Evolutionary conservation across 2,329 filamentous ascomycete species (phyloP).

Genomic region (Pseudogymnoascus sp.): DNA sequence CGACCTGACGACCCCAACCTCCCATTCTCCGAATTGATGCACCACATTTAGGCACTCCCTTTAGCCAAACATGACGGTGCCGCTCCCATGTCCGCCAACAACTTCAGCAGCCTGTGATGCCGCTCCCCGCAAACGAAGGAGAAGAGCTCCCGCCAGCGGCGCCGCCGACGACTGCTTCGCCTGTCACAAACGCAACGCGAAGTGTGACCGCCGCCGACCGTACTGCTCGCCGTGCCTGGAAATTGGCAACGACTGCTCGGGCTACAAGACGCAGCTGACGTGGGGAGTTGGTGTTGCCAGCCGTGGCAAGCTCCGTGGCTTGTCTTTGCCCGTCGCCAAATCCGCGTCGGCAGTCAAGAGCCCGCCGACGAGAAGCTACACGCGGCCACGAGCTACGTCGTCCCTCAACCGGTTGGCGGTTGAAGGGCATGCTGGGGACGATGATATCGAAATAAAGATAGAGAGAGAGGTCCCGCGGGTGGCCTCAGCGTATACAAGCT

Average conservation of each 20-base stretch:
- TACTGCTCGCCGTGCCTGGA: constrained; percentile 95
- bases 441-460: constrained; percentile 27
- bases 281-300: constrained; percentile 96
- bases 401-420: constrained; percentile 16
- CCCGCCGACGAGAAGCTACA: constrained; percentile 17
- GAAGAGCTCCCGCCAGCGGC: constrained; percentile 79
- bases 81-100: constrained; percentile 7
- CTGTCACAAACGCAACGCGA: constrained; percentile 72
- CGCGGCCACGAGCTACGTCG: constrained; percentile 23
- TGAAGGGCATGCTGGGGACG: constrained; percentile 16
- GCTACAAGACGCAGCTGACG: constrained; percentile 93
- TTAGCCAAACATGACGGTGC: constrained; percentile 7
- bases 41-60: constrained; percentile 1
- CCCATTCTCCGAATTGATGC: constrained; percentile 1
- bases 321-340: constrained; percentile 66
- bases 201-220: constrained; percentile 84
- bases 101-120: background rate
- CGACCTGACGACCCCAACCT: background rate
- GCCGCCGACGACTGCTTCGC: constrained; percentile 93
- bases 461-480: constrained; percentile 15
- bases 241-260: constrained; percentile 83
- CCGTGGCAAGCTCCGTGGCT: constrained; percentile 83
- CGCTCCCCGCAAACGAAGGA: constrained; percentile 55
- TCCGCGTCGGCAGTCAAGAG: constrained; percentile 39
- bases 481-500: constrained; percentile 27